Conservation (phyloP, 148 eudicot genomes). For the Talinum fruticosum region DNA sequence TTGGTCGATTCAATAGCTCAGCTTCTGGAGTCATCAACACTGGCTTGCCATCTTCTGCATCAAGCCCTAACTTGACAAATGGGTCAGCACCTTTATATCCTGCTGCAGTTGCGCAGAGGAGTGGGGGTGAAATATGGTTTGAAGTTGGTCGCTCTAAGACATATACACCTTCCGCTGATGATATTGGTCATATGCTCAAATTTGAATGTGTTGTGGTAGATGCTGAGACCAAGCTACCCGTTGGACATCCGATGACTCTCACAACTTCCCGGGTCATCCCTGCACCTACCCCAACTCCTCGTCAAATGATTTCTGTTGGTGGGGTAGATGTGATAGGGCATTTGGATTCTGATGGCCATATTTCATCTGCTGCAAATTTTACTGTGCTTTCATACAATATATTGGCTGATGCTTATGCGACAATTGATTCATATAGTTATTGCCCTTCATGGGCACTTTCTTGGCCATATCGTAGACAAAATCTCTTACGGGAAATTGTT, state of each 20-base stretch:
- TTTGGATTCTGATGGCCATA: slow-evolving; percentile 69
- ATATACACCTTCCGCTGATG: slow-evolving; percentile 91
- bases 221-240: slow-evolving; percentile 65
- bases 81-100: slow-evolving; percentile 72
- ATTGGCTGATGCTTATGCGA: slow-evolving; percentile 74
- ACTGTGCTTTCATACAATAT: slow-evolving; percentile 96
- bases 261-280: slow-evolving; percentile 89
- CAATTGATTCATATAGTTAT: slow-evolving; percentile 73
- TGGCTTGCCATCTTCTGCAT: slow-evolving; percentile 55
- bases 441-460: slow-evolving; percentile 99
- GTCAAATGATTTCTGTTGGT: slow-evolving; percentile 74
- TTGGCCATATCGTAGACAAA: slow-evolving; percentile 95
- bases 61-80: slow-evolving; percentile 59
- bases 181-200: slow-evolving; percentile 90
- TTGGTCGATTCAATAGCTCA: slow-evolving; percentile 74
- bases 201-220: slow-evolving; percentile 95
- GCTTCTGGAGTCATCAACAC: slow-evolving; percentile 51
- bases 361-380: slow-evolving; percentile 63
- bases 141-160: slow-evolving; percentile 86
- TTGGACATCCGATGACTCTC: slow-evolving; percentile 56
- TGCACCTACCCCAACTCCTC: slow-evolving; percentile 93
- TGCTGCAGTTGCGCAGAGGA: slow-evolving; percentile 62
- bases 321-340: slow-evolving; percentile 66
- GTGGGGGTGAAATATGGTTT: slow-evolving; percentile 92
- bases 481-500: slow-evolving; percentile 89